A percentile compares a stretch with the other conserved stretches of the same genome.
phyloP scores from a whole-genome alignment of 2,329 filamentous ascomycete species.

The Graphilbum sp. region DNA sequence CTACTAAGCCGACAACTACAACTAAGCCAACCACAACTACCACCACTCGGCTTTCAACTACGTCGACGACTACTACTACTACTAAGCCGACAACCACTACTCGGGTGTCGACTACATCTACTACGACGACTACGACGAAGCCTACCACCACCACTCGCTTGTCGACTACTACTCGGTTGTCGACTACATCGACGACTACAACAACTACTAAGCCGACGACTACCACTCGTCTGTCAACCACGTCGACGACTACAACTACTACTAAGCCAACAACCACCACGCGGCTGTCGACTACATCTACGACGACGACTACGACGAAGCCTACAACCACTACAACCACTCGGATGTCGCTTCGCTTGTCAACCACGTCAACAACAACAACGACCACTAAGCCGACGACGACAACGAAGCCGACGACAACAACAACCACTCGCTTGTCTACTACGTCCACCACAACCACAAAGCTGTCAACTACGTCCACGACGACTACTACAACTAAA shows the following conservation, averaged over 20 bases:
- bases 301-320: not conserved
- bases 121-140: not conserved
- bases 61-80: constrained; percentile 8
- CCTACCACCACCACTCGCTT: not conserved
- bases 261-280: not conserved
- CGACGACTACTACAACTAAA: not conserved
- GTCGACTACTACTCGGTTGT: not conserved
- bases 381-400: constrained; percentile 6
- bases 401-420: not conserved
- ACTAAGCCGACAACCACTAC: constrained; percentile 3
- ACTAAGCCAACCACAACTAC: constrained; percentile 7
- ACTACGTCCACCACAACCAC: constrained; percentile 4
- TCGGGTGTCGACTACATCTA: constrained; percentile 1
- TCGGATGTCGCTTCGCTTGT: too few relatives aligned
- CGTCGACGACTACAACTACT: not conserved
- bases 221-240: not conserved
- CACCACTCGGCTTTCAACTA: not conserved
- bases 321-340: constrained; percentile 8
- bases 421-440: not conserved
- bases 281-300: constrained; percentile 4
- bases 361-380: constrained; percentile 5
- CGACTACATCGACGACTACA: constrained; percentile 7
- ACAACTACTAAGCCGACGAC: not conserved
- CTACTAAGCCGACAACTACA: constrained; percentile 1
- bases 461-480: constrained; percentile 1